These are phyloP conservation scores for Naganishia vishniacii DNA, from an alignment of 768 basidiomycete species.

Conservation along the genomic window DNA sequence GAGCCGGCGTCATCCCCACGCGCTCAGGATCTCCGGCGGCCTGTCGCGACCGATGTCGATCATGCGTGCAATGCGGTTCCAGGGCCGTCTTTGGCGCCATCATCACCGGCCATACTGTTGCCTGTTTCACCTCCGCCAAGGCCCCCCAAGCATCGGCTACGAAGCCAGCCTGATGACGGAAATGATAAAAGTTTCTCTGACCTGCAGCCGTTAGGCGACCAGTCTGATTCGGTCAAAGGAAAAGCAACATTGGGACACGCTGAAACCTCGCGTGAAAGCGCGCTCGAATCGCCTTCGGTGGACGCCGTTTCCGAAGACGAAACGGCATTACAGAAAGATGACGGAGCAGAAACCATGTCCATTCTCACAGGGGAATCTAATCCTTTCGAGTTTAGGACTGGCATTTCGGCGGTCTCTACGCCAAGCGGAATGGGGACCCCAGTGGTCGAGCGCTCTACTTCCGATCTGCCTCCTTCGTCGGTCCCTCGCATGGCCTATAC, in stretches of 20 bases:
- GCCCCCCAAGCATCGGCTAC: neutral
- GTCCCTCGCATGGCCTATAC: no score
- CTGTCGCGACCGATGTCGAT: neutral
- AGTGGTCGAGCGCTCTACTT: no score
- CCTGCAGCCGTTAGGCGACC: neutral
- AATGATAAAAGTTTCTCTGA: no score
- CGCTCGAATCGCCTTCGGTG: no score
- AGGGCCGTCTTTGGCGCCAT: neutral
- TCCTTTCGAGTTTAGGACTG: neutral
- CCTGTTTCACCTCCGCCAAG: neutral
- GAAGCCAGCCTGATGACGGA: neutral
- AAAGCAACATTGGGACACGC: no score
- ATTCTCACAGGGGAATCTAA: neutral
- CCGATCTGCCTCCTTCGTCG: neutral
- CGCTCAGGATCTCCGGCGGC: neutral
- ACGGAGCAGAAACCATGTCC: neutral
- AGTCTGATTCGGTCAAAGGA: no score
- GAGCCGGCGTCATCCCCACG: neutral
- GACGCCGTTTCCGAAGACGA: neutral
- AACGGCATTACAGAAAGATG: neutral
- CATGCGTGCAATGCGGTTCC: no score
- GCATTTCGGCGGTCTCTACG: neutral
- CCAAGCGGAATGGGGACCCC: neutral
- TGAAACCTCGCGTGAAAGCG: no score
- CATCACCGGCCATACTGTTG: neutral